These are phyloP conservation scores for Mycosphaerella sp. DNA, from an alignment of 2,329 filamentous ascomycete species.

Conservation along the genomic window DNA sequence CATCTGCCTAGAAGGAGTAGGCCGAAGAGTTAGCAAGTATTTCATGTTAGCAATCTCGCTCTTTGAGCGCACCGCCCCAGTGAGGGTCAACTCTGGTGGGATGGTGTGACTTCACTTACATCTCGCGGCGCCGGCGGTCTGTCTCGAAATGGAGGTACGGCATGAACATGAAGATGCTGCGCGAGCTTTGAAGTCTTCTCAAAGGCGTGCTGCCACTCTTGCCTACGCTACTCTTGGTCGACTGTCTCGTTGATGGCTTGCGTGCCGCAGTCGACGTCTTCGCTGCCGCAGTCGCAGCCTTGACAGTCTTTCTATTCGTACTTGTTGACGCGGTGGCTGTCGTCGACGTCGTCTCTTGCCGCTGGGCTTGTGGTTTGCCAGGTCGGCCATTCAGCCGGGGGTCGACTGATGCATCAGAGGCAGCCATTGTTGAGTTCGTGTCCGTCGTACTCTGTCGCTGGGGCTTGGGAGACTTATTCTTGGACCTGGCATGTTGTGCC, in stretches of 20 bases:
- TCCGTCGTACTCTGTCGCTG: constrained; percentile 9
- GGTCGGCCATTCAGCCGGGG: constrained; percentile 6
- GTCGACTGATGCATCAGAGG: constrained; percentile 7
- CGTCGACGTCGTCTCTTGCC: constrained; percentile 19
- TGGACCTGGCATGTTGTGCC: constrained; percentile 5
- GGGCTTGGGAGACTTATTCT: constrained; percentile 2
- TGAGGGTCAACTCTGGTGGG: too few species aligned
- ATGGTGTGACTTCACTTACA: constrained; percentile 32
- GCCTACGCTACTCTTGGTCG: constrained; percentile 7
- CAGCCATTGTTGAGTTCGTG: constrained; percentile 8
- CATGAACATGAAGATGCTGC: constrained; percentile 49
- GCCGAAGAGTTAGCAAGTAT: too few species aligned
- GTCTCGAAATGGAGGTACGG: constrained; percentile 62
- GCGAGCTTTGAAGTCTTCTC: constrained; percentile 5
- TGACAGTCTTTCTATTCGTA: constrained; percentile 2
- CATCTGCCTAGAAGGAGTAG: constrained; percentile 32
- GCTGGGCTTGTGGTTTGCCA: constrained; percentile 9
- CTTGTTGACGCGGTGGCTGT: constrained; percentile 11
- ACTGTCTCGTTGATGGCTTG: constrained; percentile 6
- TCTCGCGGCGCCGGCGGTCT: constrained; percentile 41
- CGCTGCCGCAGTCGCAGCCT: neutral
- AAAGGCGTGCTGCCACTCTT: constrained; percentile 5
- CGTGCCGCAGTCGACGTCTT: constrained; percentile 3
- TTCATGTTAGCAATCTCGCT: too few species aligned
- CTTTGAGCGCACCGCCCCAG: too few species aligned